Evolutionary conservation across 1,284 basidiomycete species (phyloP).

Genomic region (Melanopsichium pennsylvanicum): DNA sequence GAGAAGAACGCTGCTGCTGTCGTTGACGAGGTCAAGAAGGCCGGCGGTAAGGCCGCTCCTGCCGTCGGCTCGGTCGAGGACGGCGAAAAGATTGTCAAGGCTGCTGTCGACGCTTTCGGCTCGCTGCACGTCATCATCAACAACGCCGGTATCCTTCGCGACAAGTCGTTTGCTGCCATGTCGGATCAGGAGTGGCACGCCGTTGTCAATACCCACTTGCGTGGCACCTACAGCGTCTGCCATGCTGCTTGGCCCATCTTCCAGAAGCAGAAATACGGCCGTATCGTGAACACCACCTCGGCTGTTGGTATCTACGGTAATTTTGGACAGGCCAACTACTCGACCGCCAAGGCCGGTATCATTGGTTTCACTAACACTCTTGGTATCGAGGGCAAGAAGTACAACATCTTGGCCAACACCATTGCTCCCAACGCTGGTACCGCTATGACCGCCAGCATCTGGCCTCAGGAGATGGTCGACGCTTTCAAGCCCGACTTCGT

Average conservation of each 20-base stretch:
- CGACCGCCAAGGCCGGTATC: conserved; percentile 88
- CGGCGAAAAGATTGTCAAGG: conserved; percentile 84
- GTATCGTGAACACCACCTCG: conserved; percentile 92
- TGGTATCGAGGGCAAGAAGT: conserved; percentile 89
- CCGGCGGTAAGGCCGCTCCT: conserved; percentile 85
- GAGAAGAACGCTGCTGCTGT: conserved; percentile 84
- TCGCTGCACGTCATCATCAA: conserved; percentile 86
- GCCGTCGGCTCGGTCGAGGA: conserved; percentile 88
- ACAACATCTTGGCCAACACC: conserved; percentile 85
- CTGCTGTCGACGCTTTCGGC: conserved; percentile 86
- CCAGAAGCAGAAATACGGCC: conserved; percentile 94
- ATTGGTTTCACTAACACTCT: conserved; percentile 88
- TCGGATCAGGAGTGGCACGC: conserved; percentile 92
- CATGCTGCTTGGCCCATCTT: conserved; percentile 98
- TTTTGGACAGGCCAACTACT: conserved; percentile 85
- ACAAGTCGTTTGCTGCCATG: conserved; percentile 87
- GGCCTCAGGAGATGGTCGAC: conserved; percentile 90
- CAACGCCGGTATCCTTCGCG: conserved; percentile 90
- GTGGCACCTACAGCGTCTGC: conserved; percentile 72
- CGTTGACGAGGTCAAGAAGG: conserved; percentile 84
- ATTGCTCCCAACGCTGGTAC: conserved; percentile 86
- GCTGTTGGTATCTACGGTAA: conserved; percentile 92
- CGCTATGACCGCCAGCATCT: conserved; percentile 68
- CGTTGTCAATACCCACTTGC: conserved; percentile 85
- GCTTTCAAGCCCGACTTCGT: conserved; percentile 95